Evolutionary conservation across 345 rosid species (phyloP).

Genomic region (Eucalyptus cloeziana): DNA sequence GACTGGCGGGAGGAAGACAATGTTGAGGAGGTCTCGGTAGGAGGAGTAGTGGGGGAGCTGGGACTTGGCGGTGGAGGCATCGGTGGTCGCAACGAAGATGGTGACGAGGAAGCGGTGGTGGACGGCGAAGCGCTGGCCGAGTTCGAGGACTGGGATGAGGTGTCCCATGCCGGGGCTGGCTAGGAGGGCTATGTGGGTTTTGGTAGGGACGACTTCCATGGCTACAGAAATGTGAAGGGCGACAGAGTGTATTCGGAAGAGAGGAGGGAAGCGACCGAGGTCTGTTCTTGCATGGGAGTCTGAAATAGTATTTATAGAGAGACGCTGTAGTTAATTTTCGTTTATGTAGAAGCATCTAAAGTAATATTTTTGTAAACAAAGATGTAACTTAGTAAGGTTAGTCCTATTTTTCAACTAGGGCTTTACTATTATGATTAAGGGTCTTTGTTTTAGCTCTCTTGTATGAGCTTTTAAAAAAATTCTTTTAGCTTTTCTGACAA

Average conservation of each 20-base stretch:
- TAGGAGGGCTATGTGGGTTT: constrained; percentile 14
- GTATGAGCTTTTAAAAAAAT: background rate
- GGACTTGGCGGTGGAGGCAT: background rate
- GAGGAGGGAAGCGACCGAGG: background rate
- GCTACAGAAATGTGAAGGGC: background rate
- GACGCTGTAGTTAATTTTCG: background rate
- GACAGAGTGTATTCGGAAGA: background rate
- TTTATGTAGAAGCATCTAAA: background rate
- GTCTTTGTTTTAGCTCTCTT: background rate
- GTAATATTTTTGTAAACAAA: background rate
- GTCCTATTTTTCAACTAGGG: background rate
- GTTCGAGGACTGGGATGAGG: constrained; percentile 32
- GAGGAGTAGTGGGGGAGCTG: background rate
- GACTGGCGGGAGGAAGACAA: constrained; percentile 5
- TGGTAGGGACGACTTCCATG: background rate
- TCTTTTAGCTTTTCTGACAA: background rate
- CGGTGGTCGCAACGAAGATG: constrained; percentile 2
- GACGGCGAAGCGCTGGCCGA: constrained; percentile 12
- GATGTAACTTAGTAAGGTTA: background rate
- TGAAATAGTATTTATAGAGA: background rate
- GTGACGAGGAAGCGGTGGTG: constrained; percentile 18
- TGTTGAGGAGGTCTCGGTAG: background rate
- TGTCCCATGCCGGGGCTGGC: constrained; percentile 45
- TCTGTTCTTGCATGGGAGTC: background rate
- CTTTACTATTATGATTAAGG: background rate